Base-by-base conservation (phyloP, 2,329 filamentous ascomycete genomes). In the Alternaria dauci region DNA sequence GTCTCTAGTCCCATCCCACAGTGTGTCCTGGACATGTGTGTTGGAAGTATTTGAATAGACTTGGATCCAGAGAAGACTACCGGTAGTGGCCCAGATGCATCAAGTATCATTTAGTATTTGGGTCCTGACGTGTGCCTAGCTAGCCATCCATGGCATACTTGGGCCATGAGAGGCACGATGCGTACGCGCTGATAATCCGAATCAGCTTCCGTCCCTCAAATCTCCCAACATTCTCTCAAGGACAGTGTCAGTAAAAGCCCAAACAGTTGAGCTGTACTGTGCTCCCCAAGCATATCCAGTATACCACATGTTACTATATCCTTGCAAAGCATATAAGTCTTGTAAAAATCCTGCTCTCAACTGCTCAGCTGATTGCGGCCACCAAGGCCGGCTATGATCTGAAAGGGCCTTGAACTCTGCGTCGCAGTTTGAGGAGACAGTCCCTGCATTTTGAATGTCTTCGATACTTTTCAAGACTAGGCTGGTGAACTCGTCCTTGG, bases 181-280 rank as follows among this genome's bases (percentile, higher is more conserved):
- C 26, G 4, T 47, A 32, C 12, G 26, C n/a, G 18, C 44, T 18
- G 2, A 47, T 14, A 26, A 3, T 32, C 28, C 3, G 44, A 30
- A 47, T 32, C 9, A 47, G 44, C 11, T 32, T 18, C 44, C 6
- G n/a, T 20, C 43, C 26, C 43, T 52, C 11, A 58, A 32, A 41
- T 58, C 47, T 9, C 41, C 44, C 39, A 71, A 14, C 36, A 73
- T 20, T 32, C 52, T 66, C 39, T 54, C 38, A 43, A 71, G 52
- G 2, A 70, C 60, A 1, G 60, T 68, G 30, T 72, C 68, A 2
- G 63, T 69, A 52, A 62, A 69, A 4, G 58, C 56, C 70, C 70
- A 73, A 38, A 70, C 51, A 6, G 63, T 70, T 47, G 64, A 68
- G 34, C 64, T 62, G 50, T 70, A 72, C 20, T 65, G 58, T 28